A percentile compares a stretch with the other conserved stretches of the same genome.
These are phyloP conservation scores for Colletotrichum kahawae DNA, from an alignment of 2,329 filamentous ascomycete species.

Conservation along the genomic window DNA sequence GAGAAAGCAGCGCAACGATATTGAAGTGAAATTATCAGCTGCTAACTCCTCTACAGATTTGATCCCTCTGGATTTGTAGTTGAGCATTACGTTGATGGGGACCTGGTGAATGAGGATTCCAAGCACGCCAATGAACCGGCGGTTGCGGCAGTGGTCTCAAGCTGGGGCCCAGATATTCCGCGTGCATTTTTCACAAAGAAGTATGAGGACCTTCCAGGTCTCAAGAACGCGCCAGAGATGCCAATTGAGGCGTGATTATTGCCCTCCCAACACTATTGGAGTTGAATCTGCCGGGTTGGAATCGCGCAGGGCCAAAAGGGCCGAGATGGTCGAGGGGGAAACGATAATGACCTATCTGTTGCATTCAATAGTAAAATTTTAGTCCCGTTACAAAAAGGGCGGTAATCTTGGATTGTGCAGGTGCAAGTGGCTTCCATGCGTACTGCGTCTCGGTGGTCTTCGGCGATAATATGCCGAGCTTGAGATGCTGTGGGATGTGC, in stretches of 20 bases:
- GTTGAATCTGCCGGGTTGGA: not conserved
- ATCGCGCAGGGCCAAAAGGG: not conserved
- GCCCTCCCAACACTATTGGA: not conserved
- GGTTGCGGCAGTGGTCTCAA: not conserved
- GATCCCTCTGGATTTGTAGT: not conserved
- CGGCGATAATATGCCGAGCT: not conserved
- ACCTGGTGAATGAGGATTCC: not conserved
- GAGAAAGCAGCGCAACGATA: not conserved
- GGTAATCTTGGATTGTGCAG: not conserved
- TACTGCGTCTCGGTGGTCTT: not conserved
- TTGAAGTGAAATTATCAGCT: not conserved
- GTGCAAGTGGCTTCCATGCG: not conserved
- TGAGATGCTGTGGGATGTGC: not conserved
- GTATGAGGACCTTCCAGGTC: not conserved
- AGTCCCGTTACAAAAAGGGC: not conserved
- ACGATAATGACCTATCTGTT: not conserved
- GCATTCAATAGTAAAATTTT: not conserved
- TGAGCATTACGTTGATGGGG: not conserved
- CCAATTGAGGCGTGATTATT: not conserved
- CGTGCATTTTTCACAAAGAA: not conserved
- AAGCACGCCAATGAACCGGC: not conserved
- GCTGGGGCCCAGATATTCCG: not conserved
- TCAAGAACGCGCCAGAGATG: not conserved
- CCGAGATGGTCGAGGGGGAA: not conserved
- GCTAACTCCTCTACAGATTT: not conserved